phyloP scores from a whole-genome alignment of 805 yeast genomes.

The Vanderwaltozyma yarrowii region DNA sequence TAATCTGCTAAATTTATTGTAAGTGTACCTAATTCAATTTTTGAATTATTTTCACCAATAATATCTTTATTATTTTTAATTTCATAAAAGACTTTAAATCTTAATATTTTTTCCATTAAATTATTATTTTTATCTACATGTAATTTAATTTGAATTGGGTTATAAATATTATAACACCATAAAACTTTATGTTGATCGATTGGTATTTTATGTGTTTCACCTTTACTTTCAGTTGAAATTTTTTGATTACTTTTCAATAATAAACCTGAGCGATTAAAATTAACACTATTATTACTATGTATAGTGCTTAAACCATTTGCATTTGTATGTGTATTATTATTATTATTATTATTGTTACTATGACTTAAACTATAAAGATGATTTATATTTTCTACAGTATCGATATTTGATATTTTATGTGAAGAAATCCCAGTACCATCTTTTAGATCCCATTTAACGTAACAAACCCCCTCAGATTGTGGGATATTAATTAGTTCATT shows the following conservation, averaged over 20 bases:
- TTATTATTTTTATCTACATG: slow-evolving; percentile 30
- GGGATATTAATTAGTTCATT: slow-evolving; percentile 76
- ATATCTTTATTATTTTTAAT: slow-evolving; percentile 8
- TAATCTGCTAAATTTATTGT: slow-evolving; percentile 66
- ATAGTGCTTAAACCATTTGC: no score
- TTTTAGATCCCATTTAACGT: slow-evolving; percentile 50
- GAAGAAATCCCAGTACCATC: slow-evolving; percentile 33
- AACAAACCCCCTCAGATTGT: slow-evolving; percentile 59
- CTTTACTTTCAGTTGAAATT: slow-evolving; percentile 24
- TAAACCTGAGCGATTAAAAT: no score
- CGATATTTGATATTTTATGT: not conserved
- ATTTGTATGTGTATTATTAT: no score
- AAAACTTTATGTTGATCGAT: slow-evolving; percentile 44
- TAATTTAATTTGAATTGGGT: slow-evolving; percentile 33
- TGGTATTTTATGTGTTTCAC: slow-evolving; percentile 33
- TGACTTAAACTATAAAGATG: no score
- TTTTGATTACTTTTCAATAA: no score
- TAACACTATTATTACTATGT: no score
- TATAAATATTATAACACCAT: slow-evolving; percentile 35
- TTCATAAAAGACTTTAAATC: slow-evolving; percentile 38
- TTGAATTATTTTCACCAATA: not conserved
- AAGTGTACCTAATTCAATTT: slow-evolving; percentile 44
- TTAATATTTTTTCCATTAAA: slow-evolving; percentile 30
- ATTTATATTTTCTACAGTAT: not conserved
- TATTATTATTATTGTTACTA: no score